phyloP scores from a whole-genome alignment of 2,329 filamentous ascomycete species.

The Fusarium veterinarium region DNA sequence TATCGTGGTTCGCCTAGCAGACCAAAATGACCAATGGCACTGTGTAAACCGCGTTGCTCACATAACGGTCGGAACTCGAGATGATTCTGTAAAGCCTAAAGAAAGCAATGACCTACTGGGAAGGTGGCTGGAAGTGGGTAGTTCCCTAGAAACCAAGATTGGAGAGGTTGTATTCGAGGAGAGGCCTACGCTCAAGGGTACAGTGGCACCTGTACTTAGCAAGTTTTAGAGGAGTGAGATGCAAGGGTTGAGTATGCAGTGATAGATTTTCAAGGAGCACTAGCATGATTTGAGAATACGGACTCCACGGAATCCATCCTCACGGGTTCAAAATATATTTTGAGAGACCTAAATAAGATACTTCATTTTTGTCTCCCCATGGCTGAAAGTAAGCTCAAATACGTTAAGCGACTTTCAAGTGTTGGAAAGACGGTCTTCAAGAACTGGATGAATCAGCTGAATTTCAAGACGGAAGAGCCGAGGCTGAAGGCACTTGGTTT shows the following conservation, averaged over 20 bases:
- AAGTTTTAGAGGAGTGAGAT: constrained; percentile 49
- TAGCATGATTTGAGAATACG: neutral
- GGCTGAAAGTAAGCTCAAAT: neutral
- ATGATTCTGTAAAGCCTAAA: constrained; percentile 82
- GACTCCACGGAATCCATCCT: neutral
- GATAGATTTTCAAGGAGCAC: neutral
- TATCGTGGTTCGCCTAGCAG: constrained; percentile 81
- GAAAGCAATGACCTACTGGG: constrained; percentile 90
- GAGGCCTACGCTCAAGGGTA: constrained; percentile 60
- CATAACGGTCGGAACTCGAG: constrained; percentile 87
- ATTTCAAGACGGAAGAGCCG: neutral
- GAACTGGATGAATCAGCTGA: neutral
- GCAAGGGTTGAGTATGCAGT: neutral
- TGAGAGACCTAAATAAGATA: neutral
- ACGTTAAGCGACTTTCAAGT: neutral
- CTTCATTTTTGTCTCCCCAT: neutral
- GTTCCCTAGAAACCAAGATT: constrained; percentile 57
- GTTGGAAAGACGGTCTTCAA: neutral
- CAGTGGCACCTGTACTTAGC: constrained; percentile 61
- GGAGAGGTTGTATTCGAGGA: constrained; percentile 62
- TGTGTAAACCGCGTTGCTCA: constrained; percentile 85
- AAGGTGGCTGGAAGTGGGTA: constrained; percentile 74
- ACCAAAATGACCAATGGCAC: constrained; percentile 67
- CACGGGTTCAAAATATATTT: neutral
- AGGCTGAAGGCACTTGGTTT: neutral